Evolutionary conservation across 1,284 basidiomycete genomes (phyloP), one percentile per base, ranked within the genome.

Genomic region (Trichosporon faecale): DNA sequence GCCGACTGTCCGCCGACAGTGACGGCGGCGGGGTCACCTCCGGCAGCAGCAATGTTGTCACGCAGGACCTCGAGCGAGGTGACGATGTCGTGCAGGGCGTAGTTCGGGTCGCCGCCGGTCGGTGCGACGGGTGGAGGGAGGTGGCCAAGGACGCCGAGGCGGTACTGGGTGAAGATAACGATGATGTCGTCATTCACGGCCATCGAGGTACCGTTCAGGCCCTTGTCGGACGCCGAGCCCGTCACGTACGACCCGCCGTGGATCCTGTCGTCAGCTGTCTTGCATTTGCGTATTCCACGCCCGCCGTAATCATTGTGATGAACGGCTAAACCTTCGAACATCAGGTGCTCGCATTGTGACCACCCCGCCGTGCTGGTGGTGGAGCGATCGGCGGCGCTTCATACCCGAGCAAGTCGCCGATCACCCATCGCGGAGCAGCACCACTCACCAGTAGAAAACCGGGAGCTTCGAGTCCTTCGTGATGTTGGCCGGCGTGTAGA

Each of bases 1-100:
- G 89, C 89, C 77, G 91, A 94, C 83, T 97, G 94, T 2, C 94
- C 95, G 25, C 91, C 92, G n/a, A 97, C 76, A 0, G 92, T 94
- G 73, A 97, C 87, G 73, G 87, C 88, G 1, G 86, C 85, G 12
- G 76, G 49, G 70, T 86, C 81, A 8, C 92, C 94, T 8, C 92
- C 92, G 74, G 95, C 91, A 31, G 87, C 85, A 1, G 68, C 66
- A 33, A 84, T 80, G 11, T 55, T 31, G 21, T 65, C 25, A 16
- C 8, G 21, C 16, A 27, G 7, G 21, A 44, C 64, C 14, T 65
- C 85, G 78, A 93, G 85, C 76, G 91, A 90, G 1, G 91, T 92
- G 64, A 94, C 86, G 70, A 89, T 89, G 68, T 92, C 93, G 74
- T 85, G 85, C n/a, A 91, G 84, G 16, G 88, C 91, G 1, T 93